Base-by-base conservation (phyloP, 495 filamentous ascomycete species). In the Aspergillus campestris region DNA sequence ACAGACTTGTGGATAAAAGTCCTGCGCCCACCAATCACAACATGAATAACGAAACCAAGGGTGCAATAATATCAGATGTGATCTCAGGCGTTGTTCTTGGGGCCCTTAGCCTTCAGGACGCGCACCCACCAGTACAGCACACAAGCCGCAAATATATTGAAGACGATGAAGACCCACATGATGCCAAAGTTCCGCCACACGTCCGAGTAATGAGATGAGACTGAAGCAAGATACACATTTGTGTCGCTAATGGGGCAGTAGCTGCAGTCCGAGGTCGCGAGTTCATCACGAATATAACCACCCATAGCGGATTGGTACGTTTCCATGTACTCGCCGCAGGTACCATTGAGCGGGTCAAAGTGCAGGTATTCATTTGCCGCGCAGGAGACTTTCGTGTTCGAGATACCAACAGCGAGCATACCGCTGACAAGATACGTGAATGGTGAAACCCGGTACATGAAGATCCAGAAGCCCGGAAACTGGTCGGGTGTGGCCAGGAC, bases 361-460 rank as follows among this genome's bases (percentile, higher is more conserved):
- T 61, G 50, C 8, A 76, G 49, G 29, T 69, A 62, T 54, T 87
- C 83, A 38, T 73, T 69, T 0, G 46, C 7, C n/a, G 75, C 64
- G 59, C 83, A 87, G 0, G 55, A 13, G 3, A 83, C 74, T 0
- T 55, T 4, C 0, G 74, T 73, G 31, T 79, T 75, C 40, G 75
- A 78, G 3, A 86, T 58, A 3, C 65, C 72, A 0, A 69, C 65
- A 1, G 75, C 66, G 9, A 80, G 50, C 66, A 83, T 77, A 30
- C 72, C 74, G 30, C 62, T 66, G 8, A 82, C 65, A 13, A 80
- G 62, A 50, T 80, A 84, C 3, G 75, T 80, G 40, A 77, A 69
- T 0, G 73, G 73, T 3, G 65, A 67, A 18, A 71, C 55, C 27
- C 61, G 64, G 59, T 75, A 74, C 71, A 75, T 75, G 63, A 72